These are phyloP conservation scores for Mycena galericulata DNA, from an alignment of 768 basidiomycete species.

Conservation along the genomic window DNA sequence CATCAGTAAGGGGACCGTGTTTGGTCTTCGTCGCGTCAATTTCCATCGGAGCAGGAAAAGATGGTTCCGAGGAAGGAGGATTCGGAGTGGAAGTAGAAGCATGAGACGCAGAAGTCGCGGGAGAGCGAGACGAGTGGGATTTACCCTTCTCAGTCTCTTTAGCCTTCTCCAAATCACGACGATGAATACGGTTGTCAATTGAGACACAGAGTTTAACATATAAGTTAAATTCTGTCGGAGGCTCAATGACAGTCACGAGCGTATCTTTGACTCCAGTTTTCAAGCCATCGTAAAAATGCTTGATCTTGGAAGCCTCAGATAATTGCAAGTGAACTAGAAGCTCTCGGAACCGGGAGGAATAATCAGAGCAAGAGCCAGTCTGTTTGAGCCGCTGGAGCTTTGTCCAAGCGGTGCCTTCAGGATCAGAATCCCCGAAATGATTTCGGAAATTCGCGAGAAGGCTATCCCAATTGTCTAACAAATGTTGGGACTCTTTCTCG, in stretches of 20 bases:
- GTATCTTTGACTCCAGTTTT: background rate
- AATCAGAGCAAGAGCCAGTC: slow-evolving; percentile 32
- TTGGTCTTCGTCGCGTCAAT: slow-evolving; percentile 10
- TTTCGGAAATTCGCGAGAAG: slow-evolving; percentile 21
- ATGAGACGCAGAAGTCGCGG: background rate
- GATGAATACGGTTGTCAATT: slow-evolving; percentile 21
- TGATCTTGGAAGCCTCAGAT: slow-evolving; percentile 14
- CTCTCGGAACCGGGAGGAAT: slow-evolving; percentile 33
- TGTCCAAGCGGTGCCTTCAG: slow-evolving; percentile 17
- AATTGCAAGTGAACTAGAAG: slow-evolving; percentile 31
- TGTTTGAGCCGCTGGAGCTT: slow-evolving; percentile 6
- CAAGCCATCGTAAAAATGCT: slow-evolving; percentile 7
- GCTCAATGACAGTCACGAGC: background rate
- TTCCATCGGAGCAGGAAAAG: slow-evolving; percentile 23
- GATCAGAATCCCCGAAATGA: slow-evolving; percentile 32
- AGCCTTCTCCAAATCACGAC: background rate
- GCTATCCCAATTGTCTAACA: slow-evolving; percentile 21
- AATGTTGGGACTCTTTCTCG: slow-evolving; percentile 3
- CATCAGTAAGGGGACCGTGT: slow-evolving; percentile 10
- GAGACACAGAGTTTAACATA: slow-evolving; percentile 14
- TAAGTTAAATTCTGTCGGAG: background rate
- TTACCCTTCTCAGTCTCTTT: background rate
- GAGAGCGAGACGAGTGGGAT: background rate
- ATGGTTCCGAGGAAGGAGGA: too few relatives aligned
- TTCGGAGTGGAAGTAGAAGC: background rate